phyloP scores from a whole-genome alignment of 495 filamentous ascomycete genomes.

The Neurospora tetraspora region DNA sequence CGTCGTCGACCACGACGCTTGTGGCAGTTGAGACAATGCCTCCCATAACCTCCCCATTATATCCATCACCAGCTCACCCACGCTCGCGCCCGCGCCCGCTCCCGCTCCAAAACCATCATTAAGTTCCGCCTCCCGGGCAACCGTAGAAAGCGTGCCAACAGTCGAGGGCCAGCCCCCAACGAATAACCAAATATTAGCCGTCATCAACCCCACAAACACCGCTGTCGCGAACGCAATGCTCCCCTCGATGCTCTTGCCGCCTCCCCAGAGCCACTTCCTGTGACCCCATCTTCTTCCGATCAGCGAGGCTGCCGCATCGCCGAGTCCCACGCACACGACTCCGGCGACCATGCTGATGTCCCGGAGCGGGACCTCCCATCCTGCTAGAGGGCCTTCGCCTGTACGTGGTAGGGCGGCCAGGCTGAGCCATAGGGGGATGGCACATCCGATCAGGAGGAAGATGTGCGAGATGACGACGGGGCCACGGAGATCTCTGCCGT shows the following conservation, averaged over 20 bases:
- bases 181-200: conserved; percentile 65
- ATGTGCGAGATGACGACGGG: conserved; percentile 94
- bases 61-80: conserved; percentile 6
- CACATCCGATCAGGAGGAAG: conserved; percentile 92
- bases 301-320: conserved; percentile 89
- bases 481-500: conserved; percentile 84
- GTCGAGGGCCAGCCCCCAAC: conserved; percentile 56
- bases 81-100: neutral
- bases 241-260: conserved; percentile 90
- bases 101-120: conserved; percentile 6
- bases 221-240: conserved; percentile 75
- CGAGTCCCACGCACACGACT: conserved; percentile 88
- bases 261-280: conserved; percentile 92
- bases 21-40: neutral
- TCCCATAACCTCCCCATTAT: neutral
- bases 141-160: neutral
- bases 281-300: conserved; percentile 80
- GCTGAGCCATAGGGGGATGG: conserved; percentile 87
- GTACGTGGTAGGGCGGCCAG: conserved; percentile 51
- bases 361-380: conserved; percentile 61
- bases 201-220: conserved; percentile 61
- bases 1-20: conserved; percentile 28
- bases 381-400: conserved; percentile 42
- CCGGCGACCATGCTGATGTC: conserved; percentile 84
- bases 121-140: conserved; percentile 12